Evolutionary conservation across 164 flowering plant species (phyloP).

Genomic region (Tetracentron sinense): DNA sequence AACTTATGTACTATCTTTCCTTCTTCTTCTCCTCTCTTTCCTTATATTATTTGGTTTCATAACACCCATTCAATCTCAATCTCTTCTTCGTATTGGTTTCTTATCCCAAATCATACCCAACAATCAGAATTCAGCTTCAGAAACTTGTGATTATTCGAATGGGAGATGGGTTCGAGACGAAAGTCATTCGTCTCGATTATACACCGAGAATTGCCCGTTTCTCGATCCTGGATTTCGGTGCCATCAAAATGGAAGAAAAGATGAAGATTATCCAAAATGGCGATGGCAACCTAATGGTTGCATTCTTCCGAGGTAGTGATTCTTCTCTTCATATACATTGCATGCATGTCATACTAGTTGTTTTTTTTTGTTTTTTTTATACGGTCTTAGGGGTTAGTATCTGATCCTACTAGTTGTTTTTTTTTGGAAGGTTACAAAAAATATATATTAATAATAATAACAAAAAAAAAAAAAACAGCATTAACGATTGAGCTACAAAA

Average conservation of each 20-base stretch:
- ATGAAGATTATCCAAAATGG: slow-evolving; percentile 40
- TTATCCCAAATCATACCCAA: slow-evolving; percentile 12
- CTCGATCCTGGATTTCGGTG: slow-evolving; percentile 65
- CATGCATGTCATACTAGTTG: no score
- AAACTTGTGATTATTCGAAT: slow-evolving; percentile 39
- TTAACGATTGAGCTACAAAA: no score
- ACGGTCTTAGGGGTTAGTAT: no score
- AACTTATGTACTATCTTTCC: slow-evolving; percentile 14
- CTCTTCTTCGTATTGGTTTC: slow-evolving; percentile 19
- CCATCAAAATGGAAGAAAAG: slow-evolving; percentile 36
- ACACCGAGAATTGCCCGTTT: slow-evolving; percentile 51
- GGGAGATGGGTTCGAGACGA: slow-evolving; percentile 61
- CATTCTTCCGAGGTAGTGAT: slow-evolving; percentile 43
- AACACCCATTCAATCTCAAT: slow-evolving; percentile 17
- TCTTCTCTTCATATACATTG: no score
- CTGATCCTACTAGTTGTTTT: no score
- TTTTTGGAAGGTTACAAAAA: no score
- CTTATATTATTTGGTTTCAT: slow-evolving; percentile 7
- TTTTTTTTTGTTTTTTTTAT: no score
- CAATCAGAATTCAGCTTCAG: background rate
- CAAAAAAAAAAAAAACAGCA: no score
- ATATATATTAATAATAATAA: no score
- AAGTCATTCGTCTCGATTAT: slow-evolving; percentile 13
- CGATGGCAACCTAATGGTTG: slow-evolving; percentile 59
- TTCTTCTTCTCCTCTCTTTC: slow-evolving; percentile 22